phyloP scores from a whole-genome alignment of 768 basidiomycete species.

The Tubosaeta brunneosetosa region DNA sequence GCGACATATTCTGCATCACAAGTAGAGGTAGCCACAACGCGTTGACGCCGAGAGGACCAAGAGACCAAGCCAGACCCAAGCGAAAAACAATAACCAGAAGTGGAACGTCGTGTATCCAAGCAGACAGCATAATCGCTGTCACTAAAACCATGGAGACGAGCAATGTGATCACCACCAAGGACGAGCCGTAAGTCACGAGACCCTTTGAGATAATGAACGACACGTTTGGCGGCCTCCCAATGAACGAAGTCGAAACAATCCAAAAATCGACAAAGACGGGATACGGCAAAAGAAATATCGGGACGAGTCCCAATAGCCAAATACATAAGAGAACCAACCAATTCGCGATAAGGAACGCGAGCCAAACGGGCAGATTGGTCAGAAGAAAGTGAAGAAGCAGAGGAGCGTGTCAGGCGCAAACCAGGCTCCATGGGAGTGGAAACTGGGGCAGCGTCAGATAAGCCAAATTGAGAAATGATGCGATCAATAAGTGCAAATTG shows the following conservation, averaged over 20 bases:
- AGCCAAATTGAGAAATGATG: too few species aligned
- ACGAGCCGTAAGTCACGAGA: neutral
- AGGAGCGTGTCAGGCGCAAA: too few species aligned
- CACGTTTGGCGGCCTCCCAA: constrained; percentile 9
- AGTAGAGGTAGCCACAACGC: neutral
- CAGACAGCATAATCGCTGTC: neutral
- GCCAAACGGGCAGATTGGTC: too few species aligned
- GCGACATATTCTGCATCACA: neutral
- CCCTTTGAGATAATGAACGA: neutral
- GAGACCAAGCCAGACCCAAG: neutral
- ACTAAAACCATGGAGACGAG: neutral
- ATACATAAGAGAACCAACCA: too few species aligned
- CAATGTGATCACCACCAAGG: neutral
- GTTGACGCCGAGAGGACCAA: too few species aligned
- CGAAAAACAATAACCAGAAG: neutral
- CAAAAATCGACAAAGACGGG: constrained; percentile 7
- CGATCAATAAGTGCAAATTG: too few species aligned
- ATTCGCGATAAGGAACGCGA: too few species aligned
- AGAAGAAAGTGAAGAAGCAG: too few species aligned
- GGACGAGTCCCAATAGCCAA: too few species aligned
- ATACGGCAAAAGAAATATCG: too few species aligned
- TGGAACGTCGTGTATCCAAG: neutral
- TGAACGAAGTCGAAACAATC: constrained; percentile 5
- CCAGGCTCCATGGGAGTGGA: too few species aligned
- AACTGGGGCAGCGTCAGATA: too few species aligned